These are phyloP conservation scores for Fusarium continuum DNA, from an alignment of 2,329 filamentous ascomycete species.

Conservation along the genomic window DNA sequence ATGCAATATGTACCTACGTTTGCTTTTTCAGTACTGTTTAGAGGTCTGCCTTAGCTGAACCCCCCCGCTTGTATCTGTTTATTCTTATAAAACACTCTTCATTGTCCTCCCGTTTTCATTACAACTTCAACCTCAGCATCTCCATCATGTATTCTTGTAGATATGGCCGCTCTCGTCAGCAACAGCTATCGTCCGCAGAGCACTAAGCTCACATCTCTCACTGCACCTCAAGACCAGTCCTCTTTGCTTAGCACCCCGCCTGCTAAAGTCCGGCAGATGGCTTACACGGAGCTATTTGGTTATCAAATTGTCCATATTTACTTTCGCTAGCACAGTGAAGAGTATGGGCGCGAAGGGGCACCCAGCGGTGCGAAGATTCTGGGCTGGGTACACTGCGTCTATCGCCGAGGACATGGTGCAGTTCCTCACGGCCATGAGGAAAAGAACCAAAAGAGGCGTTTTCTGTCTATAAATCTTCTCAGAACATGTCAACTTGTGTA, in stretches of 20 bases:
- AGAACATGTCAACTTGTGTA: slow-evolving; percentile 17
- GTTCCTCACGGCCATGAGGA: neutral
- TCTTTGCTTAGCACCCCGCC: neutral
- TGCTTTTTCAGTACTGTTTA: too few species aligned
- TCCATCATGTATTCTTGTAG: neutral
- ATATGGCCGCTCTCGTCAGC: neutral
- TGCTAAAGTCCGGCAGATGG: neutral
- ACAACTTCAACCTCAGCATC: neutral
- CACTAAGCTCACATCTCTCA: neutral
- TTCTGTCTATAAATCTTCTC: neutral
- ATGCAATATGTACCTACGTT: too few species aligned
- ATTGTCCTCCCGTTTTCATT: neutral
- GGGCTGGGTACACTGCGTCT: neutral
- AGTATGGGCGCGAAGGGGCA: neutral
- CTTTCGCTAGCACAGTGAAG: neutral
- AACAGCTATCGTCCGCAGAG: neutral
- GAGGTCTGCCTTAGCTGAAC: too few species aligned
- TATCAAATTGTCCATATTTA: neutral
- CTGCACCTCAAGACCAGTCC: neutral
- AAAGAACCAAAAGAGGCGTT: neutral
- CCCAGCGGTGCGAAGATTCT: neutral
- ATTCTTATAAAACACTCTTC: too few species aligned
- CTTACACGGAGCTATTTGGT: neutral
- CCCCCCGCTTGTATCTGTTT: too few species aligned
- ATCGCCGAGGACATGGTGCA: neutral